A percentile compares a stretch with the other conserved stretches of the same genome.
phyloP scores from a whole-genome alignment of 441 rosid genomes.

The Omphalea diandra region DNA sequence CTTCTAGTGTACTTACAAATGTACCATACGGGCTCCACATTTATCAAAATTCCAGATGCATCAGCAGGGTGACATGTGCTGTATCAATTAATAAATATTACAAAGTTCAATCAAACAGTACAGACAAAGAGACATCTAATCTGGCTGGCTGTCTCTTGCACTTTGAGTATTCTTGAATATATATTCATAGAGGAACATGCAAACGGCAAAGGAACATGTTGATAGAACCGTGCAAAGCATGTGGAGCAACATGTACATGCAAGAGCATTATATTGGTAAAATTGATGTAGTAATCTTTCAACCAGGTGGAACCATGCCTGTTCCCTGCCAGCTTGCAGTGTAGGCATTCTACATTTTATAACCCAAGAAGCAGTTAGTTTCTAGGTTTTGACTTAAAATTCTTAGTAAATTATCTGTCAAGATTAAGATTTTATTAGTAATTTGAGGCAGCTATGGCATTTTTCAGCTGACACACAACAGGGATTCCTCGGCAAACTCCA shows the following conservation, averaged over 20 bases:
- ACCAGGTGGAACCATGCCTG: background rate
- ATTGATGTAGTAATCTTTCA: background rate
- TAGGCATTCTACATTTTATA: background rate
- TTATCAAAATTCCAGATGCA: constrained; percentile 76
- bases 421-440: background rate
- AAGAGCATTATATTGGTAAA: background rate
- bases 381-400: constrained; percentile 6
- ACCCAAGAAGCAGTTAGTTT: background rate
- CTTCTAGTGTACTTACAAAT: constrained; percentile 59
- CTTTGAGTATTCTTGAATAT: background rate
- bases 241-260: too few species aligned
- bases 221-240: background rate
- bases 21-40: constrained; percentile 64
- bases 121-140: background rate
- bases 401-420: background rate
- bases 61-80: constrained; percentile 90
- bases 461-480: background rate
- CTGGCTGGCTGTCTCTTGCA: background rate
- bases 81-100: constrained; percentile 27
- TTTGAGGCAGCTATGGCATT: background rate
- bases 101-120: background rate
- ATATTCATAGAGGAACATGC: background rate
- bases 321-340: background rate
- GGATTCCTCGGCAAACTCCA: background rate
- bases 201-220: background rate